Base-by-base conservation (phyloP, 1,284 basidiomycete species). In the Tausonia pullulans region DNA sequence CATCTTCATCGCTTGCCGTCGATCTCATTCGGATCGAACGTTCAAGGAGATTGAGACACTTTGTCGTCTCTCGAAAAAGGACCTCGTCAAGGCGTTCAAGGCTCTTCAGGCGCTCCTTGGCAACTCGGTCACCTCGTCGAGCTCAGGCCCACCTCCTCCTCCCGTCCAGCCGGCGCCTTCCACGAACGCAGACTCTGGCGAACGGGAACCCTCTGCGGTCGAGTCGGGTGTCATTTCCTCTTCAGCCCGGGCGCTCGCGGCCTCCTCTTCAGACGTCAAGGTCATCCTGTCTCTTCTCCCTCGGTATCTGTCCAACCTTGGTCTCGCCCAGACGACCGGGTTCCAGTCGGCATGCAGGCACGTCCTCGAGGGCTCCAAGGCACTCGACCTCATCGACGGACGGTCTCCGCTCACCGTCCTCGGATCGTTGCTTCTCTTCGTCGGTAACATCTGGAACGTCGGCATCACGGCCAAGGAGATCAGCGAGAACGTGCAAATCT, bases 1-100 rank as follows among this genome's bases (percentile, higher is more conserved):
- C 77, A 96, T 99, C 75, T 97, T 98, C 74, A 94, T 97, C 70
- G 96, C 95, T 0, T 97, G 94, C 76, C 84, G 95, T 66, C 90
- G 94, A 75, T 90, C 88, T 13, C 87, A 91, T 70, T 93, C 96
- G 9, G 90, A 90, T 0, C 83, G 96, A 68, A 95, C 93, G 63
- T 98, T 98, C 80, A 85, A 88, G 71, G 96, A 99, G 78, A 93
- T 98, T 58, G 92, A 91, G 77, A 88, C 90, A 71, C 80, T 96
- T 66, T 93, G 92, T 5, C 86, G 89, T 70, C 93, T 98, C 66
- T 86, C 87, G 72, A 98, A 98, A 81, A 96, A 97, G 80, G 84
- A 88, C 54, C 84, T 98, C 56, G 95, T 91, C 6, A 88, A 93
- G 75, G 95, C 92, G 70, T 97, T 95, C 81, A 94, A 90, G 76